Evolutionary conservation across 192 early-diverging fungal species (phyloP).

Genomic region (Radiomyces spectabilis): DNA sequence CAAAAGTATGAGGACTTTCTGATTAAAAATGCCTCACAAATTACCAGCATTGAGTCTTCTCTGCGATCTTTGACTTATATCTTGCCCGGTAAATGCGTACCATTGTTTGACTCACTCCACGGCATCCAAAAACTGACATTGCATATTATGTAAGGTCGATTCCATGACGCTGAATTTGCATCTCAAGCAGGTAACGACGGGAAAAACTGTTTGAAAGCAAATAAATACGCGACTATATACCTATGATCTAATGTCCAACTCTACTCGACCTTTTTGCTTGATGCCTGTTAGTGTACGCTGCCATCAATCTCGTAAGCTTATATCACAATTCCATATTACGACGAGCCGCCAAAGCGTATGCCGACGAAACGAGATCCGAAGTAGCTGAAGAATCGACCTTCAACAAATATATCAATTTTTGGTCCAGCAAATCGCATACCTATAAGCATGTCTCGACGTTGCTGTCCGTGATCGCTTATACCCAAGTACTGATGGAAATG

Average conservation of each 20-base stretch:
- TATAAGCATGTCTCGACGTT: slow-evolving; percentile 41
- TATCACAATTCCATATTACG: slow-evolving; percentile 82
- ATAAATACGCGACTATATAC: background rate
- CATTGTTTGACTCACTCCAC: background rate
- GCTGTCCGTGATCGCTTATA: slow-evolving; percentile 51
- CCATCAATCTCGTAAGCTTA: slow-evolving; percentile 70
- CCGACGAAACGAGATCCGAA: slow-evolving; percentile 6
- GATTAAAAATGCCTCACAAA: slow-evolving; percentile 80
- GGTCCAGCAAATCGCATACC: slow-evolving; percentile 26
- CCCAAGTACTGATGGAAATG: slow-evolving; percentile 33
- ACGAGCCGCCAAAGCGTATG: slow-evolving; percentile 33
- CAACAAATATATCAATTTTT: slow-evolving; percentile 69
- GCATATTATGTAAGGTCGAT: slow-evolving; percentile 55
- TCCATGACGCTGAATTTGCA: slow-evolving; percentile 86
- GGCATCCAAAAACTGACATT: background rate
- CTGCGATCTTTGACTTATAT: slow-evolving; percentile 86
- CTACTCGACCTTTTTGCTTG: background rate
- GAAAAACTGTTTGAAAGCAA: background rate
- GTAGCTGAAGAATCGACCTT: slow-evolving; percentile 30
- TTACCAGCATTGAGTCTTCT: slow-evolving; percentile 81
- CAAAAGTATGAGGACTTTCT: slow-evolving; percentile 78
- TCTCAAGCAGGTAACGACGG: slow-evolving; percentile 81
- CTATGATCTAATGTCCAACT: background rate
- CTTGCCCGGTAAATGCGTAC: slow-evolving; percentile 59
- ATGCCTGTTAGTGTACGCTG: slow-evolving; percentile 60